A percentile compares a stretch with the other conserved stretches of the same genome.
Evolutionary conservation across 148 eudicot species (phyloP).

Genomic region (Vaccinium darrowii): DNA sequence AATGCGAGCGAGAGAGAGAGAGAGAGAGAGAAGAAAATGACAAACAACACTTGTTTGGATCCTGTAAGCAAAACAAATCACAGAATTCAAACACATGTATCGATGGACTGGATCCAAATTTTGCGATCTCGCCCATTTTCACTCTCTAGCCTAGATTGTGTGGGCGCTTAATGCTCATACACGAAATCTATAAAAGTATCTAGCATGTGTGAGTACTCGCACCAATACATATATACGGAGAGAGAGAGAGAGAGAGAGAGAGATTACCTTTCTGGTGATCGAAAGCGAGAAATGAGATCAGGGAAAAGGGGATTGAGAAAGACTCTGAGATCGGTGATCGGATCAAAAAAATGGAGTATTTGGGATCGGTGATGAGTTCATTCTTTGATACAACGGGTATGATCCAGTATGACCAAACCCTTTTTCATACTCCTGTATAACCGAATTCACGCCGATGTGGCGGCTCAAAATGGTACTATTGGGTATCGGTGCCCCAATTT

Average conservation of each 20-base stretch:
- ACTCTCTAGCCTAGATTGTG: background rate
- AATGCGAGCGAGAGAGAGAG: background rate
- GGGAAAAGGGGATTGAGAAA: background rate
- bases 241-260: background rate
- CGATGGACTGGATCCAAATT: background rate
- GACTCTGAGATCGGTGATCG: background rate
- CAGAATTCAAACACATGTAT: background rate
- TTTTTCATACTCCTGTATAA: no score
- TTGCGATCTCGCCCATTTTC: background rate
- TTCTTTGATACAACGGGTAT: no score
- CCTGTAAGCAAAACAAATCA: background rate
- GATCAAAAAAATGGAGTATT: no score
- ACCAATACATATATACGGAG: background rate
- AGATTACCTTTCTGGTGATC: slow-evolving; percentile 11
- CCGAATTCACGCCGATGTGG: no score
- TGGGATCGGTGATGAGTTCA: no score
- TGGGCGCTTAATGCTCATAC: background rate
- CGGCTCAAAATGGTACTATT: no score
- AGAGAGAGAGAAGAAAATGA: background rate
- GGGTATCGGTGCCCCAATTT: no score
- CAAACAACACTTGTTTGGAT: background rate
- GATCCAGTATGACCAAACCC: no score
- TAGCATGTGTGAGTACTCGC: background rate
- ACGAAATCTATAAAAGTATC: background rate
- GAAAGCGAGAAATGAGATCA: background rate